Conservation (phyloP, 2,329 filamentous ascomycete genomes). For the Aspergillus sp. region DNA sequence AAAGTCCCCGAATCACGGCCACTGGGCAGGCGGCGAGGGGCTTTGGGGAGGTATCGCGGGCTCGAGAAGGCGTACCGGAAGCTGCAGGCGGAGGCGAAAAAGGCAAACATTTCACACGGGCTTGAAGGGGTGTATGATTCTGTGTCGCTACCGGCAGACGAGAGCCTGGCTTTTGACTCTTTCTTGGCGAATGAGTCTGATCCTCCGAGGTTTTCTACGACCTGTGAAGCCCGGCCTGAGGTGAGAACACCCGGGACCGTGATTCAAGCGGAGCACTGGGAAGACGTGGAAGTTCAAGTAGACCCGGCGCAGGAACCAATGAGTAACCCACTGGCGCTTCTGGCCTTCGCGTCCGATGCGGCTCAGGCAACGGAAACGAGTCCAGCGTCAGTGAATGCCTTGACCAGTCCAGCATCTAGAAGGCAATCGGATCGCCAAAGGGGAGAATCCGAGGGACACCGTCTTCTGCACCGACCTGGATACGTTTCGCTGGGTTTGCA, state of each 20-base stretch:
- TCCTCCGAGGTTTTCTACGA: not conserved
- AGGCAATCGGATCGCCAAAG: not conserved
- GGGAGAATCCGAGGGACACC: slow-evolving; percentile 1
- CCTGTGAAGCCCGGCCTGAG: not conserved
- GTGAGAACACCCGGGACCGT: not conserved
- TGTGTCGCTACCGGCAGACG: not conserved
- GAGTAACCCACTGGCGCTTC: slow-evolving; percentile 29
- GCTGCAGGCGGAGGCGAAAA: slow-evolving; percentile 26
- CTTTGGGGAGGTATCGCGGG: slow-evolving; percentile 28
- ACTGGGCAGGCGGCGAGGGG: slow-evolving; percentile 27
- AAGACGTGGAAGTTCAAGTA: not conserved
- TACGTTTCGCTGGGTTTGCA: slow-evolving; percentile 27
- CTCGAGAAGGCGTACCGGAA: slow-evolving; percentile 31
- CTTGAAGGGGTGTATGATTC: not conserved
- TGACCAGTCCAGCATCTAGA: not conserved
- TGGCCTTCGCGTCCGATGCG: slow-evolving; percentile 27
- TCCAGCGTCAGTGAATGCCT: not conserved
- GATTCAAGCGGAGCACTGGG: not conserved
- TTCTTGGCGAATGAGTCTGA: not conserved
- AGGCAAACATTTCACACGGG: slow-evolving; percentile 8
- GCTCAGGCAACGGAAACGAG: slow-evolving; percentile 11
- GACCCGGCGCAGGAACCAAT: slow-evolving; percentile 19
- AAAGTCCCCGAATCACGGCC: slow-evolving; percentile 25
- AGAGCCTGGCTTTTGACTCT: not conserved
- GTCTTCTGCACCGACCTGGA: slow-evolving; percentile 18